Percentiles rank a stretch among this genome's conserved stretches.
Conservation (phyloP, 805 yeast species). For the Brettanomyces custersianus region DNA sequence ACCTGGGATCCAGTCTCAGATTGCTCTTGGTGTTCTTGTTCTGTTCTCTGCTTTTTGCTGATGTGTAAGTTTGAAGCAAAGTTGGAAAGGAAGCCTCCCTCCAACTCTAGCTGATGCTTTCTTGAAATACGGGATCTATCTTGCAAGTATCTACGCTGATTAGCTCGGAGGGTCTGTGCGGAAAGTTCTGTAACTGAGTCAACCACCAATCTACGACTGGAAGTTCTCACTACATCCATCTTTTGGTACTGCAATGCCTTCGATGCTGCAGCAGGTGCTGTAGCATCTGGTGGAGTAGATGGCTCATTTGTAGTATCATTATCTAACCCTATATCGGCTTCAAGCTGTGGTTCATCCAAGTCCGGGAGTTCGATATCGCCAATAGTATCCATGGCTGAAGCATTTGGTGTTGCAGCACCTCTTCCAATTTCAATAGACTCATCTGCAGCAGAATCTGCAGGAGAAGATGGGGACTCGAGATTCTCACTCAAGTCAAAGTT, state of each 20-base stretch:
- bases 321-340: conserved; percentile 7
- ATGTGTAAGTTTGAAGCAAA: conserved; percentile 1
- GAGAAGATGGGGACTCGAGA: conserved; percentile 5
- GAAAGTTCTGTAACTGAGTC: conserved; percentile 38
- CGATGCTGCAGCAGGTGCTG: conserved; percentile 7
- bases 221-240: conserved; percentile 38
- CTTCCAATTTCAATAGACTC: conserved; percentile 49
- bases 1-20: neutral
- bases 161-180: conserved; percentile 27
- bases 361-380: conserved; percentile 32
- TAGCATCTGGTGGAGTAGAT: conserved; percentile 3
- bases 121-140: neutral
- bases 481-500: conserved; percentile 22
- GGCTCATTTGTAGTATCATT: neutral
- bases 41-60: conserved; percentile 1
- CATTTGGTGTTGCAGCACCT: conserved; percentile 22
- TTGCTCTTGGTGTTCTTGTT: neutral
- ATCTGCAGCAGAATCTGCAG: conserved; percentile 20
- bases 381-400: conserved; percentile 14
- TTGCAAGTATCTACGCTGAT: conserved; percentile 17
- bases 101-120: neutral
- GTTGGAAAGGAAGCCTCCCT: neutral
- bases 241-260: conserved; percentile 24
- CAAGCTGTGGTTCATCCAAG: conserved; percentile 18
- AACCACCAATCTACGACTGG: conserved; percentile 35